Evolutionary conservation across 2,329 filamentous ascomycete species (phyloP).

Genomic region (Colletotrichum horii): DNA sequence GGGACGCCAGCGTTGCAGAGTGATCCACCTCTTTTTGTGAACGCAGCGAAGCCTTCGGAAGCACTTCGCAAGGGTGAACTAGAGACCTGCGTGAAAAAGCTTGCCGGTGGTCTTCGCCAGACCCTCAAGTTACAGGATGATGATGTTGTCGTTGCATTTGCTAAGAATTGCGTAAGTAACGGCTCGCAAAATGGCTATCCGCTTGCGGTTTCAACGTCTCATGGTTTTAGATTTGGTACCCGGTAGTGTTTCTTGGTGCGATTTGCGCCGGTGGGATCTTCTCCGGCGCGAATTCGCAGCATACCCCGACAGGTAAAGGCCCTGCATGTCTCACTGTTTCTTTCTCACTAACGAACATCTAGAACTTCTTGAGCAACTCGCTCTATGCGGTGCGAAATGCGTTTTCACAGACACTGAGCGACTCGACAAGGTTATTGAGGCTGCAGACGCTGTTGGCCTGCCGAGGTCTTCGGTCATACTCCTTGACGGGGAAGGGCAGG

Average conservation of each 20-base stretch:
- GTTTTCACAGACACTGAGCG: neutral
- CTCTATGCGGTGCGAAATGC: neutral
- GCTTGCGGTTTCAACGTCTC: neutral
- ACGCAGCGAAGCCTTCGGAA: neutral
- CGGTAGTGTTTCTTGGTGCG: neutral
- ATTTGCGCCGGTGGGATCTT: neutral
- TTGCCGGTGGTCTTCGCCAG: neutral
- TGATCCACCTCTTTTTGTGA: neutral
- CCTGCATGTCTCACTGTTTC: neutral
- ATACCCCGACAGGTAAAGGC: neutral
- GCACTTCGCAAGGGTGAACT: neutral
- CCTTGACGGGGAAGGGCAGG: neutral
- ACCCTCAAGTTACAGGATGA: neutral
- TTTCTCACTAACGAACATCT: neutral
- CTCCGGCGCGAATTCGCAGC: neutral
- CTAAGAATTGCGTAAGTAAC: neutral
- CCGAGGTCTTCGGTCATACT: neutral
- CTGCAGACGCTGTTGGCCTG: neutral
- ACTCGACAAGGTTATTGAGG: neutral
- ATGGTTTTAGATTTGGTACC: neutral
- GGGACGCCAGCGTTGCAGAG: neutral
- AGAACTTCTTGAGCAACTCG: neutral
- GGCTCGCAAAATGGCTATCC: neutral
- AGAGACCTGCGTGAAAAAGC: neutral
- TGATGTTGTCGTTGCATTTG: neutral